Conservation (phyloP, 768 basidiomycete genomes). For the Russula abietina region DNA sequence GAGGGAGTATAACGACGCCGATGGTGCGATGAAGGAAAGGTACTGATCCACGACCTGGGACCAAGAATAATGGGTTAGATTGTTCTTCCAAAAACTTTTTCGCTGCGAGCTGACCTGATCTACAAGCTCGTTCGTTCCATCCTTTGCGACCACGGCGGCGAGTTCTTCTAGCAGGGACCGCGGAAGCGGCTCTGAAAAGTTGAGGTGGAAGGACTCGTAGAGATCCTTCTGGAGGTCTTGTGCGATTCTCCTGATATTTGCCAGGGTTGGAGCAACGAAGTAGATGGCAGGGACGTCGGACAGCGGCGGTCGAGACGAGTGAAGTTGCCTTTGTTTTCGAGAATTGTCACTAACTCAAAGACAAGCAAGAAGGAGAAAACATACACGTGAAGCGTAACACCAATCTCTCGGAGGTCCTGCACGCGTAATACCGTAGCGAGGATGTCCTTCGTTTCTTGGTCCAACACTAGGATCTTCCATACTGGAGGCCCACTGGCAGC, state of each 20-base stretch:
- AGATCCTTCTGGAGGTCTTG: constrained; percentile 86
- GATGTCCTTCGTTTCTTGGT: constrained; percentile 94
- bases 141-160: constrained; percentile 78
- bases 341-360: neutral
- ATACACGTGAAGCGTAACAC: constrained; percentile 96
- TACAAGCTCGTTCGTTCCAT: constrained; percentile 75
- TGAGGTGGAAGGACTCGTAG: constrained; percentile 91
- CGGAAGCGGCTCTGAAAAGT: constrained; percentile 90
- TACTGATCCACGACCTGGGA: constrained; percentile 90
- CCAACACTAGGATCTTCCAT: constrained; percentile 95
- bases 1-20: constrained; percentile 87
- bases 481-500: constrained; percentile 65
- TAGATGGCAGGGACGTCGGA: constrained; percentile 96
- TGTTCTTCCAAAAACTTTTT: constrained; percentile 23
- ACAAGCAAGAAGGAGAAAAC: constrained; percentile 30
- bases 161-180: constrained; percentile 89
- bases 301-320: constrained; percentile 80
- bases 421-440: constrained; percentile 93
- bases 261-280: constrained; percentile 85
- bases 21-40: constrained; percentile 91
- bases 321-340: constrained; percentile 66
- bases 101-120: constrained; percentile 52
- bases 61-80: neutral
- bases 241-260: constrained; percentile 84
- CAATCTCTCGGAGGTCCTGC: constrained; percentile 93